Percentiles rank a stretch among this genome's conserved stretches.
Conservation (phyloP, 345 rosid genomes). For the Theobroma cacao region DNA sequence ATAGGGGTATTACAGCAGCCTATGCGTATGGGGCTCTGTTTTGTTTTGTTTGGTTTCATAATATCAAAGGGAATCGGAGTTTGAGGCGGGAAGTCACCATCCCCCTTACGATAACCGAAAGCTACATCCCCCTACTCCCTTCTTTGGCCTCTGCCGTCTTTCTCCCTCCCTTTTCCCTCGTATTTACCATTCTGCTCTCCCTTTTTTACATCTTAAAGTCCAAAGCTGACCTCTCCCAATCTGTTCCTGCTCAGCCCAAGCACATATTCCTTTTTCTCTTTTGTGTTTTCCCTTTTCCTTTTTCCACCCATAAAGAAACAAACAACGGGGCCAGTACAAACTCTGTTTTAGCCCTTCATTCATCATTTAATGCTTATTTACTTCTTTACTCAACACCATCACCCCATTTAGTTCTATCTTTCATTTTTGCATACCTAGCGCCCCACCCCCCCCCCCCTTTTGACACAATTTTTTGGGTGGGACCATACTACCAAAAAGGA, state of each 20-base stretch:
- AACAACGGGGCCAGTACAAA: too few species aligned
- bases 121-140: background rate
- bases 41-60: background rate
- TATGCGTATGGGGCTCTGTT: too few species aligned
- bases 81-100: background rate
- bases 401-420: background rate
- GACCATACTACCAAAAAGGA: background rate
- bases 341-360: too few species aligned
- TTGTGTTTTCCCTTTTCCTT: too few species aligned
- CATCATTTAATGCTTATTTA: background rate
- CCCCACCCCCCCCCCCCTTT: background rate
- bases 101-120: background rate
- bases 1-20: background rate
- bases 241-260: background rate
- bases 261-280: background rate
- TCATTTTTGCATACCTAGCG: background rate
- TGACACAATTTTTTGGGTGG: background rate
- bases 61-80: constrained; percentile 5
- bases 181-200: background rate
- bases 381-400: background rate
- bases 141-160: background rate
- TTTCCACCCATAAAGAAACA: background rate
- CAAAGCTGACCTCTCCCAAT: background rate
- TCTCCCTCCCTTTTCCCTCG: background rate
- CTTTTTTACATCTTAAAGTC: background rate